Base-by-base conservation (phyloP, 768 basidiomycete species). In the Pisolithus sp. region DNA sequence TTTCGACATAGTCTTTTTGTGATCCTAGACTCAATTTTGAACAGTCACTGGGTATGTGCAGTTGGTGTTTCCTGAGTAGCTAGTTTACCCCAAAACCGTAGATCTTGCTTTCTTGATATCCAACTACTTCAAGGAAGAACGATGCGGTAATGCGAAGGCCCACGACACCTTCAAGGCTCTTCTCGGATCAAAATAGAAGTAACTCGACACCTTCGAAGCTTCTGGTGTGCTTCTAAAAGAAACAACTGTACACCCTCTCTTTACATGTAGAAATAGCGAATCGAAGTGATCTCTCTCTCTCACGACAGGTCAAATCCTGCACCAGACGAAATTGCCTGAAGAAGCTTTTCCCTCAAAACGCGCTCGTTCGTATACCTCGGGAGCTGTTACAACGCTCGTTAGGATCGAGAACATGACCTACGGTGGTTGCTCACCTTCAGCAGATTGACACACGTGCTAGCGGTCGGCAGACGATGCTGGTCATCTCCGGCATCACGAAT, bases 21-120 rank as follows among this genome's bases (percentile, higher is more conserved):
- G 94, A 97, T 71, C 95, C 93, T 2, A 73, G 94, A 42, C 71
- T 97, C 56, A 95, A 96, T 66, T 93, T 93, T 59, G 93, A 95
- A 68, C 93, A 95, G 67, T 87, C 86, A 42, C 76, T 97, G n/a
- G 91, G 91, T 92, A 58, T 54, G 82, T 73, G 4, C 15, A n/a
- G 15, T 17, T 13, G 13, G 24, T 30, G 15, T 30, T 23, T 17
- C 6, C 24, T 15, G 15, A 12, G 43, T 18, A 18, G 24, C 50
- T 24, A 10, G 8, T 49, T 55, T 34, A 57, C 30, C 20, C 24
- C 28, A 15, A 26, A 20, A 31, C 21, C 34, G 17, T 37, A 85
- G 89, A 92, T 60, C 81, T 93, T 21, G 92, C 92, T 0, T 93
- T 94, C 74, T 69, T 94, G 47, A 76, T 93, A 54, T 87, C 89